Evolutionary conservation across 371 early-diverging fungal species (phyloP), one percentile per base, ranked within the genome.

Genomic region (Rhizomucor miehei): DNA sequence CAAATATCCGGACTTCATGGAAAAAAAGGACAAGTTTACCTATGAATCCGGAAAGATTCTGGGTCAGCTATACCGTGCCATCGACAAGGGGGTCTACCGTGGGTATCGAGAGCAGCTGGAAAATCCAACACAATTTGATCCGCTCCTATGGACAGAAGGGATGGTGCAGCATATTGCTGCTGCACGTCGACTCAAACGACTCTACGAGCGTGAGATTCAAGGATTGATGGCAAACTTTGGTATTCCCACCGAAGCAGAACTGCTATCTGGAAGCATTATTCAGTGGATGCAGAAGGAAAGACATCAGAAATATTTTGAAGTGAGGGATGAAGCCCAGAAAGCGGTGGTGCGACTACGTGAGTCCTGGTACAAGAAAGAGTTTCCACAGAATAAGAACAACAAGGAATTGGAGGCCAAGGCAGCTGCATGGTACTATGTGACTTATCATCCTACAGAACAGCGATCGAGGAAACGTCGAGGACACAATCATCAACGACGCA

Each of bases 391-490:
- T 57, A 45, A 36, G 37, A 11, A 49, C 11, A 41, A 24, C 17
- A 41, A 50, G 21, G n/a, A 51, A 23, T 44, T 44, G 17, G 55
- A 78, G n/a, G 61, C 69, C 6, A 87, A 85, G 52, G 89, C 86
- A 6, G 80, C 81, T 8, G 86, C 89, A 0, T 88, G 85, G 87
- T 89, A 89, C 51, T 84, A 81, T 34, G 85, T 81, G 9, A 79
- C 84, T 0, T 89, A 89, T 55, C 74, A 84, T 48, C 63, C 57
- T 1, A 44, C 51, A 6, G 73, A 70, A 38, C 51, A n/a, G 44
- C 13, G 29, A 36, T n/a, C 17, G 12, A 2, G 20, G 24, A 35
- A 19, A 19, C 0, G 38, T 10, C 38, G 9, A 10, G 38, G 38
- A 38, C 10, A 14, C 38, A 38, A 54, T 59, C 0, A 11, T 60